These are phyloP conservation scores for Orbilia ellipsospora DNA, from an alignment of 2,329 filamentous ascomycete genomes.

Conservation along the genomic window DNA sequence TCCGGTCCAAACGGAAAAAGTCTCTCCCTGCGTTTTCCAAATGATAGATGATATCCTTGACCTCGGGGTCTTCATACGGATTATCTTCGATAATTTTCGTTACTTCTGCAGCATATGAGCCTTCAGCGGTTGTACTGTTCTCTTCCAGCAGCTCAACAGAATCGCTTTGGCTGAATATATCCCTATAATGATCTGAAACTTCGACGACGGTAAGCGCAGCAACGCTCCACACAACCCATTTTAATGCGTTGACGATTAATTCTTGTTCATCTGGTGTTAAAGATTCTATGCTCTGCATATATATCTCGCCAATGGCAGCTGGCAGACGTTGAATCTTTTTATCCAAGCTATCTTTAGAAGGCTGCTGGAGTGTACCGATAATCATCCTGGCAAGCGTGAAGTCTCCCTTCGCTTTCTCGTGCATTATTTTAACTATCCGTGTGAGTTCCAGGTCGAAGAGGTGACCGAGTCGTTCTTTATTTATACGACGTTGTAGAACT, in stretches of 20 bases:
- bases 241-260: slow-evolving; percentile 25
- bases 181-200: slow-evolving; percentile 41
- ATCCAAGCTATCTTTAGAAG: slow-evolving; percentile 37
- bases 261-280: slow-evolving; percentile 42
- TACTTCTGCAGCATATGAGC: slow-evolving; percentile 15
- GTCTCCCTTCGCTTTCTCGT: slow-evolving; percentile 39
- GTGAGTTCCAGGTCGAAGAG: slow-evolving; percentile 33
- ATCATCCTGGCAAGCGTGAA: slow-evolving; percentile 39
- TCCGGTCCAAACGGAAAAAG: slow-evolving; percentile 40
- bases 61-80: slow-evolving; percentile 38
- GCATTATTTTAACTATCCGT: slow-evolving; percentile 28
- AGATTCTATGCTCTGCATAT: slow-evolving; percentile 36
- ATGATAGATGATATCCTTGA: slow-evolving; percentile 48
- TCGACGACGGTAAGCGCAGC: slow-evolving; percentile 24
- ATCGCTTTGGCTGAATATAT: slow-evolving; percentile 7
- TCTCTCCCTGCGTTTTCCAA: slow-evolving; percentile 44
- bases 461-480: slow-evolving; percentile 13
- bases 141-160: background rate
- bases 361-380: slow-evolving; percentile 35
- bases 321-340: slow-evolving; percentile 24
- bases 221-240: slow-evolving; percentile 43
- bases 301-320: slow-evolving; percentile 42
- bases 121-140: background rate
- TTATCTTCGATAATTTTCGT: slow-evolving; percentile 6
- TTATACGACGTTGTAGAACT: slow-evolving; percentile 26